phyloP scores from a whole-genome alignment of 176 grass and related monocot species.

The Carex scoparia region DNA sequence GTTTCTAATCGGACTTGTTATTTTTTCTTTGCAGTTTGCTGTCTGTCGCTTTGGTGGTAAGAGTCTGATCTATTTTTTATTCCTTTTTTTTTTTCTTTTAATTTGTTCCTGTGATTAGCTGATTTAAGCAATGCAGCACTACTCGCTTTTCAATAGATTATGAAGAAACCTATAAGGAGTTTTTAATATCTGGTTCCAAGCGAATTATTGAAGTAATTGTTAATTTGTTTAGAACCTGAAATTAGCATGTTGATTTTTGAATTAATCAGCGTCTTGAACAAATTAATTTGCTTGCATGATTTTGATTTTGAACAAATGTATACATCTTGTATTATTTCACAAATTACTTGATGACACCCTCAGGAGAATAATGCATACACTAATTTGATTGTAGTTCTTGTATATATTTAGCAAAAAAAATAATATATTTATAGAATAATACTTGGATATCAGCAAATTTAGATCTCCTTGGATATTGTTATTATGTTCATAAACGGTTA shows the following conservation, averaged over 20 bases:
- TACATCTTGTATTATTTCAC: background rate
- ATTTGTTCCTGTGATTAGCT: background rate
- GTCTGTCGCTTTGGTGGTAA: slow-evolving; percentile 87
- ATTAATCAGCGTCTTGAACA: background rate
- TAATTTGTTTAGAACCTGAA: background rate
- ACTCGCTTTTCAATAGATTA: background rate
- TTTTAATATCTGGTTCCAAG: background rate
- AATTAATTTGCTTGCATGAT: background rate
- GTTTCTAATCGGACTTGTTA: slow-evolving; percentile 1
- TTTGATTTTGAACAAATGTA: background rate
- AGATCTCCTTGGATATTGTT: background rate
- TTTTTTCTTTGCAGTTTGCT: slow-evolving; percentile 58
- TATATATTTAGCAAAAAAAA: background rate
- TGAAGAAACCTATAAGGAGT: background rate
- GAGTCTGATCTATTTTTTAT: background rate
- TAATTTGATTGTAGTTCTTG: background rate
- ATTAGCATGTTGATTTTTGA: background rate
- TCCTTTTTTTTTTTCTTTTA: background rate
- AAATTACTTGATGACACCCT: background rate
- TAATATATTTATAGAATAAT: background rate
- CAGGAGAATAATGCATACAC: background rate
- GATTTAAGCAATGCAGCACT: background rate
- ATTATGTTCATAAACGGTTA: background rate
- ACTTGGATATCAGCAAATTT: background rate
- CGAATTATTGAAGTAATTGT: background rate